phyloP scores from a whole-genome alignment of 768 basidiomycete genomes.

The Tylopilus cervinicoccineus region DNA sequence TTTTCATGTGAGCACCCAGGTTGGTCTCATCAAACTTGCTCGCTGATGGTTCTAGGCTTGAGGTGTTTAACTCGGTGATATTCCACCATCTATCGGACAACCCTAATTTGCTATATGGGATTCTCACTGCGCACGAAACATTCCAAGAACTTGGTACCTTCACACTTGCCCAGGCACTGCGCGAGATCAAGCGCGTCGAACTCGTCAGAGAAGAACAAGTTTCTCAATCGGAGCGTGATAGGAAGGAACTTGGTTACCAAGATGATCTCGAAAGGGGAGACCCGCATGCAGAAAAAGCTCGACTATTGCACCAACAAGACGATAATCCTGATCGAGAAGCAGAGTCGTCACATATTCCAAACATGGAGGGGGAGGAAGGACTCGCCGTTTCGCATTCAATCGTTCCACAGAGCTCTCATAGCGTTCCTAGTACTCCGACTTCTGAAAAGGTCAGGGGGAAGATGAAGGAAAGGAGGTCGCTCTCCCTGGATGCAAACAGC shows the following conservation, averaged over 20 bases:
- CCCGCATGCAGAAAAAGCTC: slow-evolving; percentile 54
- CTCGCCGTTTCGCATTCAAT: slow-evolving; percentile 30
- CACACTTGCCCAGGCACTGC: slow-evolving; percentile 78
- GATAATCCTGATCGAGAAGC: slow-evolving; percentile 22
- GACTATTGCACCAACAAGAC: slow-evolving; percentile 56
- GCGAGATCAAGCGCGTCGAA: slow-evolving; percentile 77
- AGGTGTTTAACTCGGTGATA: slow-evolving; percentile 86
- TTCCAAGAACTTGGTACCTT: slow-evolving; percentile 93
- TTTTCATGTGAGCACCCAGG: slow-evolving; percentile 65
- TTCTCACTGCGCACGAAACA: slow-evolving; percentile 75
- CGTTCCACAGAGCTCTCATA: slow-evolving; percentile 43
- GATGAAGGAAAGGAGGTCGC: slow-evolving; percentile 71
- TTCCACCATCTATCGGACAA: slow-evolving; percentile 77
- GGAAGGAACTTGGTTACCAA: slow-evolving; percentile 14
- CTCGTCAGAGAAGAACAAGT: slow-evolving; percentile 67
- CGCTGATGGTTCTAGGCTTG: slow-evolving; percentile 52
- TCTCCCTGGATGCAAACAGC: slow-evolving; percentile 45
- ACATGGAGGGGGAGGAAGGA: slow-evolving; percentile 13
- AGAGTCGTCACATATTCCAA: slow-evolving; percentile 17
- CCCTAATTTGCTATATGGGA: slow-evolving; percentile 82
- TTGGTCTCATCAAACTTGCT: neutral
- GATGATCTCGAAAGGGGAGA: slow-evolving; percentile 28
- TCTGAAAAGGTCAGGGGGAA: slow-evolving; percentile 95
- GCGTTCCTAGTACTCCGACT: slow-evolving; percentile 30
- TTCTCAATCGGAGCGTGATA: slow-evolving; percentile 26